Base-by-base conservation (phyloP, 2,329 filamentous ascomycete species). In the Ascochyta pisi region DNA sequence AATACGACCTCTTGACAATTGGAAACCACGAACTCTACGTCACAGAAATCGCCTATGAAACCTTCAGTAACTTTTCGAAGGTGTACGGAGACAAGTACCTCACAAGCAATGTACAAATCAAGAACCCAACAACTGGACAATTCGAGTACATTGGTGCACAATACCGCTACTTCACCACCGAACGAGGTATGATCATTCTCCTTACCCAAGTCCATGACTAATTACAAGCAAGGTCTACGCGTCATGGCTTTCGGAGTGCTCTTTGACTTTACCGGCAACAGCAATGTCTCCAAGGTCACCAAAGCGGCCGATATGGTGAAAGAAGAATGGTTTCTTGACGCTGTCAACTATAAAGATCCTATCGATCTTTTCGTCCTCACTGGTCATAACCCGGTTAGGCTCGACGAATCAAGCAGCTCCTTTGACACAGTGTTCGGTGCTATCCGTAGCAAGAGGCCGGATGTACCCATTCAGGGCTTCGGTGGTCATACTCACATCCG, bases 21-120 rank as follows among this genome's bases (percentile, higher is more conserved):
- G 82, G 84, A 3, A 88, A 89, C 67, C 86, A 89, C 62, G 87
- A 89, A 73, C 80, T 89, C 6, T 88, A 89, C 66, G 79, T 86
- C 9, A 81, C 82, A 9, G 81, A 85, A 27, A 81, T 88, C 46
- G 82, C 86, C 1, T 87, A 87, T 58, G 82, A 88, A 64, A 84
- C 84, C 9, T 85, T 86, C 67, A 77, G 77, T 57, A 80, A 84
- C 47, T 87, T 88, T 63, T 81, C 83, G 34, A 82, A 81, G 51
- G 79, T 82, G 55, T 89, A 85, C 71, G 68, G 82, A 35, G 82
- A 83, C 42, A 78, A 73, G 54, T 84, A 84, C 59, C 67, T 84
- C 22, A 83, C 82, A 1, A 82, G 79, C 67, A 84, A 84, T 63
- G 81, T 84, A 39, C 76, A 83, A 58, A 79, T 82, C 40, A 63